These are phyloP conservation scores for Antarctomyces pellizariae DNA, from an alignment of 495 filamentous ascomycete genomes.

Conservation along the genomic window DNA sequence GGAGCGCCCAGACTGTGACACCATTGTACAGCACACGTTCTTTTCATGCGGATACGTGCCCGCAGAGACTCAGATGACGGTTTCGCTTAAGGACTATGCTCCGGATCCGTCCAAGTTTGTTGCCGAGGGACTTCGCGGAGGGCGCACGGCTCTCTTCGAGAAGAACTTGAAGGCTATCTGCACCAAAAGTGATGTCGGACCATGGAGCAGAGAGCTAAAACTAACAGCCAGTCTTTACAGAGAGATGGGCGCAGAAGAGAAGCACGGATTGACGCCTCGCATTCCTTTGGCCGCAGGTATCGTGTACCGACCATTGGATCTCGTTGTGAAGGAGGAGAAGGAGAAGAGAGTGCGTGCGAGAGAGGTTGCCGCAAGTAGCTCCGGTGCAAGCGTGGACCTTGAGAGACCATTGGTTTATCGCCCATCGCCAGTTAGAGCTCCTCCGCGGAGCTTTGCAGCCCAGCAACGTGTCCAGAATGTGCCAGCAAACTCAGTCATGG, in stretches of 20 bases:
- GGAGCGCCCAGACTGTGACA: slow-evolving; percentile 50
- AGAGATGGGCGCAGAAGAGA: slow-evolving; percentile 48
- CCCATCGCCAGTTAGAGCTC: slow-evolving; percentile 14
- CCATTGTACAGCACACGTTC: slow-evolving; percentile 62
- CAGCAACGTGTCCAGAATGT: slow-evolving; percentile 35
- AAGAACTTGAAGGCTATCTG: slow-evolving; percentile 12
- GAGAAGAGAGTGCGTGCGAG: no score
- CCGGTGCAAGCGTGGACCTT: slow-evolving; percentile 1
- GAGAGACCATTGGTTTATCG: no score
- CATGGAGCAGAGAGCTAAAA: slow-evolving; percentile 18
- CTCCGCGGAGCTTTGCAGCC: slow-evolving; percentile 32
- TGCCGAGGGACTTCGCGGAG: slow-evolving; percentile 6
- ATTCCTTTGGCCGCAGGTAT: slow-evolving; percentile 44
- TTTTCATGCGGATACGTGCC: slow-evolving; percentile 44
- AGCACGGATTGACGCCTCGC: slow-evolving; percentile 39
- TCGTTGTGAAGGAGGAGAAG: slow-evolving; percentile 10
- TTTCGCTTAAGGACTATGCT: slow-evolving; percentile 23
- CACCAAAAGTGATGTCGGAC: slow-evolving; percentile 21
- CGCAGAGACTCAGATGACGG: slow-evolving; percentile 21
- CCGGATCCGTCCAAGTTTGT: slow-evolving; percentile 14
- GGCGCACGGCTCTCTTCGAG: slow-evolving; percentile 5
- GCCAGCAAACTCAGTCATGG: no score
- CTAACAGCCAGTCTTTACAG: slow-evolving; percentile 35
- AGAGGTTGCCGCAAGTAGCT: slow-evolving; percentile 10
- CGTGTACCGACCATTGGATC: slow-evolving; percentile 37